Evolutionary conservation across 768 basidiomycete species (phyloP).

Genomic region (Hericium alpestre): DNA sequence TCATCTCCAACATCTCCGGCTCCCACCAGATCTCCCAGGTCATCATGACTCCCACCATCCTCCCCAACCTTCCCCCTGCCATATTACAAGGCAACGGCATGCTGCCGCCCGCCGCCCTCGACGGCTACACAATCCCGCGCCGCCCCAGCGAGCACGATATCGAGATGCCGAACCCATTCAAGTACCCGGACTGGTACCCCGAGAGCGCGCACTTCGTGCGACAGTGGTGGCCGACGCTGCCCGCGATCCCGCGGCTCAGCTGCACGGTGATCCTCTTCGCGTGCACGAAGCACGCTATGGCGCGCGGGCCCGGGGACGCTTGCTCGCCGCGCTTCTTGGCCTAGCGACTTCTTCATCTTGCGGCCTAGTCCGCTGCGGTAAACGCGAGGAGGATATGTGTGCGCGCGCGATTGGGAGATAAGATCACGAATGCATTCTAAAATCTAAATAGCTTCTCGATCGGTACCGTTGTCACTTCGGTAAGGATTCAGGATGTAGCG

Average conservation of each 20-base stretch:
- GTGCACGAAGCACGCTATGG: too few relatives aligned
- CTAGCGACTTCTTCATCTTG: too few relatives aligned
- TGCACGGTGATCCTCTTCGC: conserved; percentile 52
- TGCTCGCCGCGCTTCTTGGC: too few relatives aligned
- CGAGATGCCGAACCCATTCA: conserved; percentile 43
- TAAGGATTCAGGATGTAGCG: too few relatives aligned
- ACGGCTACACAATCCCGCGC: neutral
- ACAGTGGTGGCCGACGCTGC: conserved; percentile 70
- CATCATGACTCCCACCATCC: neutral
- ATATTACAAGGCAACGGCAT: neutral
- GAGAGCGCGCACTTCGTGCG: conserved; percentile 70
- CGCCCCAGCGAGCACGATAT: neutral
- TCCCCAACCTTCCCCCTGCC: neutral
- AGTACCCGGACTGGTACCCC: conserved; percentile 58
- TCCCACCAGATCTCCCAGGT: neutral
- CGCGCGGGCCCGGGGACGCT: too few relatives aligned
- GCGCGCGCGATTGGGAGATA: too few relatives aligned
- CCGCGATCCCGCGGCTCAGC: conserved; percentile 53
- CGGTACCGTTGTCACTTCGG: too few relatives aligned
- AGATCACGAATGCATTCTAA: too few relatives aligned
- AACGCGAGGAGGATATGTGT: too few relatives aligned
- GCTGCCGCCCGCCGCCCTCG: neutral
- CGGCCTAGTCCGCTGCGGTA: too few relatives aligned
- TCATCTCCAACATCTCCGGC: neutral
- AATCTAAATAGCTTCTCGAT: too few relatives aligned